Percentiles rank a stretch among this genome's conserved stretches.
These are phyloP conservation scores for Diversispora eburnea DNA, from an alignment of 192 early-diverging fungal genomes.

Conservation along the genomic window DNA sequence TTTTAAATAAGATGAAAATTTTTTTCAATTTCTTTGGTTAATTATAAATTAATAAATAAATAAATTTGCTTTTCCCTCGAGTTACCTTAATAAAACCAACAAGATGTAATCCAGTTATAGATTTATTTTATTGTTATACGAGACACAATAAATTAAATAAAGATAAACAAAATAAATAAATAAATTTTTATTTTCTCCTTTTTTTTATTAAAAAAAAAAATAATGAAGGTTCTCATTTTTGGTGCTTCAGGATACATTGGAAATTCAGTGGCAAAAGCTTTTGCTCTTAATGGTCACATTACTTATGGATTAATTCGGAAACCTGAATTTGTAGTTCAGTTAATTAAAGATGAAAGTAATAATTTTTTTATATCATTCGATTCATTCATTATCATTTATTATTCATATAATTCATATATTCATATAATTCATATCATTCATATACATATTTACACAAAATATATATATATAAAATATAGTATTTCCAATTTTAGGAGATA, in stretches of 20 bases:
- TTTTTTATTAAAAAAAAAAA: slow-evolving; percentile 12
- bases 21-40: no score
- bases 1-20: no score
- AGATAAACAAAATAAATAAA: no score
- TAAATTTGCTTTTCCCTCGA: no score
- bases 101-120: no score
- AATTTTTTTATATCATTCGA: neutral
- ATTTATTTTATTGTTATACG: no score
- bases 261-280: slow-evolving; percentile 31
- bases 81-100: no score
- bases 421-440: no score
- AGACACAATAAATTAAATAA: no score
- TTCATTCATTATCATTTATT: neutral
- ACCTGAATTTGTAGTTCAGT: slow-evolving; percentile 15
- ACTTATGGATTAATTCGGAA: slow-evolving; percentile 39
- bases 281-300: slow-evolving; percentile 36
- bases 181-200: no score
- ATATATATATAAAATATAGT: slow-evolving; percentile 1
- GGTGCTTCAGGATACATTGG: slow-evolving; percentile 43
- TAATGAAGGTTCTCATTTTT: slow-evolving; percentile 42
- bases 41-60: no score
- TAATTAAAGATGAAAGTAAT: slow-evolving; percentile 32
- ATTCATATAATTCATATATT: no score
- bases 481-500: slow-evolving; percentile 25
- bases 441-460: neutral